Evolutionary conservation across 345 rosid genomes (phyloP).

Genomic region (Raphanus raphanistrum): DNA sequence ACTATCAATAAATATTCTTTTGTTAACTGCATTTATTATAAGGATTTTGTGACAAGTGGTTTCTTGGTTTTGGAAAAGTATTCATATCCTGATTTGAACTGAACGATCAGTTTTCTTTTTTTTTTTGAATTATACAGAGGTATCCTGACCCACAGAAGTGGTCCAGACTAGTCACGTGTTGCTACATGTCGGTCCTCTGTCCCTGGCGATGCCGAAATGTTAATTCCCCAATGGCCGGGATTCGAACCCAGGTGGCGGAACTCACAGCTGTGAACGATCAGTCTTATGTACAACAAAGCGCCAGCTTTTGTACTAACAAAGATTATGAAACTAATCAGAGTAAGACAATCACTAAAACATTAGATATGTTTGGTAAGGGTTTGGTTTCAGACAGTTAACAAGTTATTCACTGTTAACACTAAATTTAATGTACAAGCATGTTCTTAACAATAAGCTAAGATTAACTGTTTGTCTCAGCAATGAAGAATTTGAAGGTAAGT

Average conservation of each 20-base stretch:
- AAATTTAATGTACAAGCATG: constrained; percentile 21
- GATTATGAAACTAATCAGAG: constrained; percentile 11
- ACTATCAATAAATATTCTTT: not conserved
- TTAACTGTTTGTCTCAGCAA: constrained; percentile 32
- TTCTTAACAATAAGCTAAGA: constrained; percentile 17
- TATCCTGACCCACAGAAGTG: no score
- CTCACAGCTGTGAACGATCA: no score
- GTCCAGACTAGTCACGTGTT: no score
- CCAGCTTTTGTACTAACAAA: constrained; percentile 3
- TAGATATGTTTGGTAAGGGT: not conserved
- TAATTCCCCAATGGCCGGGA: no score
- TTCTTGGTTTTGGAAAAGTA: constrained; percentile 7
- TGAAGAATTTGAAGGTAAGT: constrained; percentile 5
- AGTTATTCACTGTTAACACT: not conserved
- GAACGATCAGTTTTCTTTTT: not conserved
- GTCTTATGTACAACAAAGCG: not conserved
- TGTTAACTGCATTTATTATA: not conserved
- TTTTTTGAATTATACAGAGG: no score
- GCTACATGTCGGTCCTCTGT: no score
- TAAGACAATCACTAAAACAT: not conserved
- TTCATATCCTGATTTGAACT: constrained; percentile 18
- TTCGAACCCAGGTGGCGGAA: no score
- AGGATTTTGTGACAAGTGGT: not conserved
- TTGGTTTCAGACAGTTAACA: not conserved
- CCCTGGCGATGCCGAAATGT: no score